Percentiles rank a stretch among this genome's conserved stretches.
These are phyloP conservation scores for Yamadazyma diddensiae DNA, from an alignment of 1,139 yeast genomes.

Conservation along the genomic window DNA sequence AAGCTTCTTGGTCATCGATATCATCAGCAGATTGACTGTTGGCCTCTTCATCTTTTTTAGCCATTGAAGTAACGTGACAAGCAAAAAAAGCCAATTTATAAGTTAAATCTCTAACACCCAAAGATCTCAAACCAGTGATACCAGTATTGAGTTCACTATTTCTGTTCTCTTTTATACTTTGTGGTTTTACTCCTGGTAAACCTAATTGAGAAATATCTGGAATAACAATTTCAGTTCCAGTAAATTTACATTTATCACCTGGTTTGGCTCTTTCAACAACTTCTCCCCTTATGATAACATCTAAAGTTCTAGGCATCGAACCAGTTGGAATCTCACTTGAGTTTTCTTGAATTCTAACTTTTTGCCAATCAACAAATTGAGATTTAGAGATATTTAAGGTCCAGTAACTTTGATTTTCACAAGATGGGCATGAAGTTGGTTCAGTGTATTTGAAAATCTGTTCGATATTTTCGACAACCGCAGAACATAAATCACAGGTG, in stretches of 20 bases:
- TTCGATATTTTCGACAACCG: conserved; percentile 84
- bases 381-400: conserved; percentile 80
- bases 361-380: conserved; percentile 95
- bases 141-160: conserved; percentile 77
- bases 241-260: conserved; percentile 92
- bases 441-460: conserved; percentile 93
- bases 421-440: conserved; percentile 89
- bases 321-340: conserved; percentile 97
- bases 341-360: conserved; percentile 92
- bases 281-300: conserved; percentile 90
- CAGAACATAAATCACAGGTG: conserved; percentile 85
- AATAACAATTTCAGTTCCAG: conserved; percentile 93
- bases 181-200: conserved; percentile 94
- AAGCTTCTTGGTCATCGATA: conserved; percentile 69
- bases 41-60: conserved; percentile 43
- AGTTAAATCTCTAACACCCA: conserved; percentile 93
- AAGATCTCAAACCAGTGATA: conserved; percentile 76
- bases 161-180: conserved; percentile 68
- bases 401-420: conserved; percentile 87
- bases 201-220: conserved; percentile 96
- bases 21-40: conserved; percentile 23
- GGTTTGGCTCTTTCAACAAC: conserved; percentile 96
- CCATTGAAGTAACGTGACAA: conserved; percentile 71
- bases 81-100: conserved; percentile 91
- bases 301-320: conserved; percentile 97